phyloP scores from a whole-genome alignment of 2,329 filamentous ascomycete genomes.

The Alternaria sp. region DNA sequence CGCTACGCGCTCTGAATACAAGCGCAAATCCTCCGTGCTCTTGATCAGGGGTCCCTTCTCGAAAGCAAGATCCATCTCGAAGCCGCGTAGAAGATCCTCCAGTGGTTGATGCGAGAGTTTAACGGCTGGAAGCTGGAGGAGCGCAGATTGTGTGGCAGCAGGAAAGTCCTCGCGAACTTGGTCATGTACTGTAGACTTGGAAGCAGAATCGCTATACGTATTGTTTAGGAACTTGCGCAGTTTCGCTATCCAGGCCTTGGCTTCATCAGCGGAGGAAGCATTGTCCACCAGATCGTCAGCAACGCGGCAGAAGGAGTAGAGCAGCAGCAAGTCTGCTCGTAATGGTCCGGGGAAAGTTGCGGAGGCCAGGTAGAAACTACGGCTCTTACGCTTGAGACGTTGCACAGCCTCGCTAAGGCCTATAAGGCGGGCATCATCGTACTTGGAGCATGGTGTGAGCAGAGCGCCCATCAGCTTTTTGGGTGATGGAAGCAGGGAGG shows the following conservation, averaged over 20 bases:
- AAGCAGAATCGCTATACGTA: slow-evolving; percentile 50
- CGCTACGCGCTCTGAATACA: slow-evolving; percentile 72
- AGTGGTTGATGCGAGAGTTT: slow-evolving; percentile 66
- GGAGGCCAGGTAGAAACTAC: slow-evolving; percentile 76
- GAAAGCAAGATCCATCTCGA: slow-evolving; percentile 71
- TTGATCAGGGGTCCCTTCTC: slow-evolving; percentile 58
- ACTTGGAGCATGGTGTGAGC: slow-evolving; percentile 55
- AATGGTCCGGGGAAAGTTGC: slow-evolving; percentile 71
- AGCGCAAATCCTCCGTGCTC: slow-evolving; percentile 63
- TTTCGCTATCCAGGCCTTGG: slow-evolving; percentile 64
- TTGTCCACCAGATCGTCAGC: slow-evolving; percentile 77
- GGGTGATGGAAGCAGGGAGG: slow-evolving; percentile 58
- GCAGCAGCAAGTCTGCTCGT: slow-evolving; percentile 69
- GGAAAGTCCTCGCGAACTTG: slow-evolving; percentile 62
- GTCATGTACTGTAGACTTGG: slow-evolving; percentile 4
- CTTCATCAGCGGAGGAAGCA: slow-evolving; percentile 59
- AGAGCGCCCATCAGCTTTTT: slow-evolving; percentile 61
- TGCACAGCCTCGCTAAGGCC: slow-evolving; percentile 66
- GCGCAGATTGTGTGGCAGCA: slow-evolving; percentile 57
- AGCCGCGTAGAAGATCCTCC: slow-evolving; percentile 69
- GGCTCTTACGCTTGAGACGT: slow-evolving; percentile 68
- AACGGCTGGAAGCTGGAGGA: slow-evolving; percentile 64
- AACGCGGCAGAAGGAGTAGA: slow-evolving; percentile 77
- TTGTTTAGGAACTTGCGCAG: slow-evolving; percentile 64
- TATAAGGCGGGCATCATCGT: slow-evolving; percentile 63